These are phyloP conservation scores for Metarhizium album DNA, from an alignment of 2,329 filamentous ascomycete genomes.

Conservation along the genomic window DNA sequence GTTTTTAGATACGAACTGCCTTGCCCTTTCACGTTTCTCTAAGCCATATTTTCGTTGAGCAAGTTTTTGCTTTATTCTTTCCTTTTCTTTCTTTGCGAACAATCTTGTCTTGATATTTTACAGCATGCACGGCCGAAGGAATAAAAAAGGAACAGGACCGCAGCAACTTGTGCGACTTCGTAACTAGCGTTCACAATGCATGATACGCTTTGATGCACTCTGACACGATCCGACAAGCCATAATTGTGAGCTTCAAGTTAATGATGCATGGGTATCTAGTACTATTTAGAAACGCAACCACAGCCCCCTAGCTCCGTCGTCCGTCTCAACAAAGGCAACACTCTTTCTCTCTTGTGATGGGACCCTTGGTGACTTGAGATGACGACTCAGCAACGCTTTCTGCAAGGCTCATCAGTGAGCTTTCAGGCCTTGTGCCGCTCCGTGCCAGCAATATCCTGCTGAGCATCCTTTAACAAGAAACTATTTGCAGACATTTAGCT, in stretches of 20 bases:
- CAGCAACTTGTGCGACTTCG: background rate
- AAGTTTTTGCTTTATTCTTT: too few relatives aligned
- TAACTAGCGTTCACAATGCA: background rate
- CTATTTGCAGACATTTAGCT: slow-evolving; percentile 31
- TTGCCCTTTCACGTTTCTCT: too few relatives aligned
- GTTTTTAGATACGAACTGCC: too few relatives aligned
- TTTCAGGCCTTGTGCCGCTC: slow-evolving; percentile 55
- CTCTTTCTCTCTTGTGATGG: background rate
- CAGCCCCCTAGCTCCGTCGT: background rate
- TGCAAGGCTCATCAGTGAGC: background rate
- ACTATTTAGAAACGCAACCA: background rate
- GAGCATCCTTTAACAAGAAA: slow-evolving; percentile 76
- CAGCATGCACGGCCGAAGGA: background rate
- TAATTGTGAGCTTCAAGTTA: background rate
- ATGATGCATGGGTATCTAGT: background rate
- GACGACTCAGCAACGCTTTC: background rate
- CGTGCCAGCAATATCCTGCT: slow-evolving; percentile 63
- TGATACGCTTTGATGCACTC: background rate
- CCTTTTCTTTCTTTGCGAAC: background rate
- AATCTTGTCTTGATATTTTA: background rate
- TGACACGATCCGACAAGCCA: background rate
- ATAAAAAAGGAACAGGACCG: background rate
- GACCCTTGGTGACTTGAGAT: background rate
- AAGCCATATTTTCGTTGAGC: too few relatives aligned
- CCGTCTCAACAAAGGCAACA: background rate